Evolutionary conservation across 306 rosid genomes (phyloP).

Genomic region (Gynostemma pentaphyllum): DNA sequence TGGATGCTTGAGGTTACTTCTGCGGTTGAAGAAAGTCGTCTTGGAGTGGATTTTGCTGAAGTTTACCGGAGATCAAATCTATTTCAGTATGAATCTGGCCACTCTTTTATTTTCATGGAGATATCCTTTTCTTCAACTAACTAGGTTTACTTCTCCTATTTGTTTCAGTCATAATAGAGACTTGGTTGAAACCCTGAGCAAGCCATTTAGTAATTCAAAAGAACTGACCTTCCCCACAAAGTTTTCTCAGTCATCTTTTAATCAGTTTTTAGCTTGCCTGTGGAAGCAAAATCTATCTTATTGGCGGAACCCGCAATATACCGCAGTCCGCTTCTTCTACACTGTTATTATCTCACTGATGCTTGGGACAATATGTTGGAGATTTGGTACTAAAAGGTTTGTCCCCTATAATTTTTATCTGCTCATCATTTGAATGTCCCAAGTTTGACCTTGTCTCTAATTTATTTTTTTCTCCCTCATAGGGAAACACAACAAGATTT

Average conservation of each 20-base stretch:
- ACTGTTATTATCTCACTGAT: slow-evolving; percentile 83
- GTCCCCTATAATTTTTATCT: slow-evolving; percentile 2
- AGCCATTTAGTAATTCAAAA: slow-evolving; percentile 48
- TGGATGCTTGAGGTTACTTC: slow-evolving; percentile 97
- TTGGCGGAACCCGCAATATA: slow-evolving; percentile 94
- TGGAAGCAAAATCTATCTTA: slow-evolving; percentile 97
- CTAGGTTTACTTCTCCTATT: slow-evolving; percentile 13
- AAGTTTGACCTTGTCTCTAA: background rate
- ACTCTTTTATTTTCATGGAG: slow-evolving; percentile 3
- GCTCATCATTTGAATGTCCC: background rate
- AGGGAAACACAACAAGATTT: slow-evolving; percentile 85
- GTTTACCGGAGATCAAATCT: slow-evolving; percentile 66
- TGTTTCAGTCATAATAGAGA: slow-evolving; percentile 52
- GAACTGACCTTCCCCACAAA: slow-evolving; percentile 72
- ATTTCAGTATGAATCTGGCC: slow-evolving; percentile 49
- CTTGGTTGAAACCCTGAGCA: slow-evolving; percentile 71
- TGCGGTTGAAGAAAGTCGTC: slow-evolving; percentile 64
- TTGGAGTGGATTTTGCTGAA: slow-evolving; percentile 86
- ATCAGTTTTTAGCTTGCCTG: slow-evolving; percentile 85
- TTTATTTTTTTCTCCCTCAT: slow-evolving; percentile 1
- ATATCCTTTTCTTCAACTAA: slow-evolving; percentile 9
- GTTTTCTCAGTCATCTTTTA: slow-evolving; percentile 60
- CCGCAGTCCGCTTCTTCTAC: slow-evolving; percentile 93
- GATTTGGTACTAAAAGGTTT: slow-evolving; percentile 84
- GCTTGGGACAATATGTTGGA: slow-evolving; percentile 97